Base-by-base conservation (phyloP, 208 protist genomes). In the Trypanosoma brucei region DNA sequence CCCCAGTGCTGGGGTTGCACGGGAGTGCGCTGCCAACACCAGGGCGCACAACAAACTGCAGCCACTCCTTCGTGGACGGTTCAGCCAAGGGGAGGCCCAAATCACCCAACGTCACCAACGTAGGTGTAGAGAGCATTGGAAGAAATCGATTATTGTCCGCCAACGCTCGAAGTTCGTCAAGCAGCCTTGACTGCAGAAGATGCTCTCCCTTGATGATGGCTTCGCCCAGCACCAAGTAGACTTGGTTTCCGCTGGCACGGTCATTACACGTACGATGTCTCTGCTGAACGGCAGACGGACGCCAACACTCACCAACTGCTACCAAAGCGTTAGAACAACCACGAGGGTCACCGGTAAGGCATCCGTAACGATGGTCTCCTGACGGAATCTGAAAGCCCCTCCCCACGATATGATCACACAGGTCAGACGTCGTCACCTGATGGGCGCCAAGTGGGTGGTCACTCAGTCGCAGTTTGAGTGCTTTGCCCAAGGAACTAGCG, bases 371-470 rank as follows among this genome's bases (percentile, higher is more conserved):
- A 22, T 22, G 22, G 22, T 22, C 22, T 22, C 22, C 22, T 46
- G 42, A 14, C 11, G 42, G 42, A 46, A 46, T 14, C 8, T 11
- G 8, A 46, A 14, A 46, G 42, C 8, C 6, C 6, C 8, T 6
- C 11, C 6, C 42, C 6, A 11, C 42, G 11, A 46, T 6, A 11
- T 46, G 8, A 46, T 46, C 42, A 46, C 42, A 6, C 6, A 11
- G 11, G 11, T 11, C 6, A 46, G 8, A 11, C 6, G 6, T 11
- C 11, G 42, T 46, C 42, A 83, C 70, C 36, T 79, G 49, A 50
- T 70, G 68, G 5, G 69, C 73, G 55, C 65, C 76, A 38, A 82
- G 78, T 13, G 86, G 86, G 45, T 81, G 77, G 37, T 74, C 55
- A 31, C 67, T 65, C 2, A 88, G 68, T 34, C 67, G 70, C 14